A percentile compares a stretch with the other conserved stretches of the same genome.
Conservation (phyloP, 768 basidiomycete genomes). For the Infundibulicybe gibba region DNA sequence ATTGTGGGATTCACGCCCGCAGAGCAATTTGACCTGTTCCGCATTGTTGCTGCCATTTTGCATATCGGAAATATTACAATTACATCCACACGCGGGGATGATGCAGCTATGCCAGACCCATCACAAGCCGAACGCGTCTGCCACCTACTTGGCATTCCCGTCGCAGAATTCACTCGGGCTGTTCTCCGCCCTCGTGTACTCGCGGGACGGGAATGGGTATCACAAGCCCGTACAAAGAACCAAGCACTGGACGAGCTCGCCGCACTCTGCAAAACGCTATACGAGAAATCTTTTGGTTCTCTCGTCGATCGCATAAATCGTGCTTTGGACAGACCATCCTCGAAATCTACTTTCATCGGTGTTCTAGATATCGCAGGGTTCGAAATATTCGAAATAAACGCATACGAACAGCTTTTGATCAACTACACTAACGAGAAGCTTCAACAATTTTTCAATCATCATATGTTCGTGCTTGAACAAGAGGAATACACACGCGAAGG, state of each 20-base stretch:
- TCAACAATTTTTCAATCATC: constrained; percentile 98
- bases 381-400: constrained; percentile 93
- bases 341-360: constrained; percentile 92
- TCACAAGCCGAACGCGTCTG: constrained; percentile 89
- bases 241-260: constrained; percentile 93
- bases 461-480: constrained; percentile 99
- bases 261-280: constrained; percentile 90
- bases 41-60: constrained; percentile 89
- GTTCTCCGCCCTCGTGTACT: constrained; percentile 87
- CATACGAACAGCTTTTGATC: constrained; percentile 97
- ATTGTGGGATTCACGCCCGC: constrained; percentile 81
- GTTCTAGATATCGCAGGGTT: constrained; percentile 99
- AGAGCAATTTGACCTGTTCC: constrained; percentile 92
- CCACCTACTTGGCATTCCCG: constrained; percentile 85
- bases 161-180: constrained; percentile 84
- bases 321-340: constrained; percentile 89
- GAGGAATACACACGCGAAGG: constrained; percentile 96
- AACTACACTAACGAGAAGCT: constrained; percentile 99
- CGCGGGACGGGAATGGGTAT: constrained; percentile 96
- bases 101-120: constrained; percentile 72
- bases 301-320: constrained; percentile 95
- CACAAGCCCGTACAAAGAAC: constrained; percentile 85
- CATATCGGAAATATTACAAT: constrained; percentile 94
- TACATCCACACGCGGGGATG: constrained; percentile 73
- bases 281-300: constrained; percentile 94